These are phyloP conservation scores for Barnettozyma populi DNA, from an alignment of 805 yeast genomes.

Conservation along the genomic window DNA sequence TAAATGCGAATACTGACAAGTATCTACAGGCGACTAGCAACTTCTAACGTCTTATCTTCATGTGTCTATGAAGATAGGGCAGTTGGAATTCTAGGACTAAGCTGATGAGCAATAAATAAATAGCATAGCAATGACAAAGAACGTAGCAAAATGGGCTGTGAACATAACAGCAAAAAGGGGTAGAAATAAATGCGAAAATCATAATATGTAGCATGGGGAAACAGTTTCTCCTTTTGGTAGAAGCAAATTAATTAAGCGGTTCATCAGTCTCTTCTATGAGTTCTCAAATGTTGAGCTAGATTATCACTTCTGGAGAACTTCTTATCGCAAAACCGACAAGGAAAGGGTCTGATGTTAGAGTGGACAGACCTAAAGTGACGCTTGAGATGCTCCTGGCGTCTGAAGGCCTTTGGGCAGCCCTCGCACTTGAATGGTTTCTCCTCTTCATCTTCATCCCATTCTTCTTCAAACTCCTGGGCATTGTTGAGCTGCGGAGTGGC, in stretches of 20 bases:
- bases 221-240: not conserved
- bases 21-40: too few species aligned
- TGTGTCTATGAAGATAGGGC: not conserved
- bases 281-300: slow-evolving; percentile 58
- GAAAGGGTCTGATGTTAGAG: slow-evolving; percentile 64
- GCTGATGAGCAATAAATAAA: not conserved
- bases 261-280: slow-evolving; percentile 32
- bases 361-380: slow-evolving; percentile 71
- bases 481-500: not conserved
- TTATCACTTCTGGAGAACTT: slow-evolving; percentile 65
- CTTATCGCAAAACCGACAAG: slow-evolving; percentile 55
- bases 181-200: not conserved
- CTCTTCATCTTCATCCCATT: slow-evolving; percentile 10
- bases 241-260: not conserved
- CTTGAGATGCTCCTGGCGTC: slow-evolving; percentile 71
- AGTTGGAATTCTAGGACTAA: not conserved
- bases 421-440: slow-evolving; percentile 62
- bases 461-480: not conserved
- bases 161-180: not conserved
- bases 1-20: too few species aligned
- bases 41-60: too few species aligned
- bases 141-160: not conserved
- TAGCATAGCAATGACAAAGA: not conserved
- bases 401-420: slow-evolving; percentile 57
- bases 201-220: not conserved